A percentile compares a stretch with the other conserved stretches of the same genome.
Evolutionary conservation across 2,329 filamentous ascomycete genomes (phyloP).

Genomic region (Myriosclerotinia curreyana): DNA sequence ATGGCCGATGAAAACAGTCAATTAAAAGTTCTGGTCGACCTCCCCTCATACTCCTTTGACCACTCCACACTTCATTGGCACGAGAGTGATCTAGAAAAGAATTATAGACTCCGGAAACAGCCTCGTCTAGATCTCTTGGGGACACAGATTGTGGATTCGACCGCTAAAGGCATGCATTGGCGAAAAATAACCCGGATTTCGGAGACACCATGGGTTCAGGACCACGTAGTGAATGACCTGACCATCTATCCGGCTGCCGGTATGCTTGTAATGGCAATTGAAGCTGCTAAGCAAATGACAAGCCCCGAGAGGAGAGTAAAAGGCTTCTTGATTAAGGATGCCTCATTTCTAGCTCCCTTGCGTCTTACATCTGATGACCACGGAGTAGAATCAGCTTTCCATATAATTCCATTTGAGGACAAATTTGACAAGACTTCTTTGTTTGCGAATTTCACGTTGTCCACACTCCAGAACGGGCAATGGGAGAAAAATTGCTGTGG

Average conservation of each 20-base stretch:
- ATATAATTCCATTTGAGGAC: not conserved
- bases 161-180: conserved; percentile 34
- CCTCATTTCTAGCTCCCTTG: not conserved
- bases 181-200: conserved; percentile 31
- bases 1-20: too few relatives aligned
- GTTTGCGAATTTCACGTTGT: not conserved
- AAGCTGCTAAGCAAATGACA: conserved; percentile 29
- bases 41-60: conserved; percentile 54
- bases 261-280: conserved; percentile 38
- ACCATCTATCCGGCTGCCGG: conserved; percentile 38
- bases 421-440: not conserved
- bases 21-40: conserved; percentile 39
- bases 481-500: not conserved
- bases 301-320: not conserved
- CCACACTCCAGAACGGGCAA: not conserved
- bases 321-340: not conserved
- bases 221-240: conserved; percentile 11
- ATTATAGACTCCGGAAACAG: conserved; percentile 46
- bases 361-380: not conserved
- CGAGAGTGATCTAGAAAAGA: conserved; percentile 47
- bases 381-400: not conserved
- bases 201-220: conserved; percentile 35
- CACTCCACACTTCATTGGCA: conserved; percentile 51
- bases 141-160: conserved; percentile 25
- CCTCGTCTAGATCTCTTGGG: conserved; percentile 42